Percentiles rank a stretch among this genome's conserved stretches.
phyloP scores from a whole-genome alignment of 2,329 filamentous ascomycete genomes.

The Alternaria panax region DNA sequence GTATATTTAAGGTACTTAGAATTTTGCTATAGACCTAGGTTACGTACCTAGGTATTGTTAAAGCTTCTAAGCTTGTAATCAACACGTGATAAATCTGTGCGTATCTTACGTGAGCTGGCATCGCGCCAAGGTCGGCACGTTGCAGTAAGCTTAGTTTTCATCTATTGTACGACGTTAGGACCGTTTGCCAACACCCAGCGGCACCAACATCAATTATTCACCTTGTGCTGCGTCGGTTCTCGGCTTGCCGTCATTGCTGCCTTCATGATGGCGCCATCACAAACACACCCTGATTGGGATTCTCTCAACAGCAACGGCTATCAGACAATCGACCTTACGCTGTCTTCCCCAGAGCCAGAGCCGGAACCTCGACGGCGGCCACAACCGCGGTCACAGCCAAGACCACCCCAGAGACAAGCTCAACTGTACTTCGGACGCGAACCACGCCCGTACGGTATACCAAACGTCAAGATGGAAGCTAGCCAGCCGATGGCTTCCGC shows the following conservation, averaged over 20 bases:
- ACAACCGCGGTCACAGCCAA: slow-evolving; percentile 2
- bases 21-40: no score
- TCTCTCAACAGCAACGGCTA: slow-evolving; percentile 3
- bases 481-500: neutral
- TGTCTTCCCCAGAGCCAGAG: slow-evolving; percentile 32
- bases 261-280: slow-evolving; percentile 9
- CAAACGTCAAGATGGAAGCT: slow-evolving; percentile 5
- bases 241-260: neutral
- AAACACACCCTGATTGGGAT: neutral
- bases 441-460: neutral
- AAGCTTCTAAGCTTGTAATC: no score
- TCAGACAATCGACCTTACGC: slow-evolving; percentile 37
- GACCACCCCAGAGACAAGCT: slow-evolving; percentile 15
- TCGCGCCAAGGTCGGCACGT: slow-evolving; percentile 3
- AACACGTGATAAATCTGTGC: neutral
- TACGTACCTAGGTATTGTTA: no score
- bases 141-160: neutral
- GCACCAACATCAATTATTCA: neutral
- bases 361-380: slow-evolving; percentile 13
- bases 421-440: slow-evolving; percentile 22
- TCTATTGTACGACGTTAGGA: slow-evolving; percentile 1
- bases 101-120: slow-evolving; percentile 5
- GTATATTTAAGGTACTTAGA: no score
- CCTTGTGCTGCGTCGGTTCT: neutral
- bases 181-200: neutral